Evolutionary conservation across 345 rosid genomes (phyloP), one percentile per base, ranked within the genome.

Genomic region (Populus simonii): DNA sequence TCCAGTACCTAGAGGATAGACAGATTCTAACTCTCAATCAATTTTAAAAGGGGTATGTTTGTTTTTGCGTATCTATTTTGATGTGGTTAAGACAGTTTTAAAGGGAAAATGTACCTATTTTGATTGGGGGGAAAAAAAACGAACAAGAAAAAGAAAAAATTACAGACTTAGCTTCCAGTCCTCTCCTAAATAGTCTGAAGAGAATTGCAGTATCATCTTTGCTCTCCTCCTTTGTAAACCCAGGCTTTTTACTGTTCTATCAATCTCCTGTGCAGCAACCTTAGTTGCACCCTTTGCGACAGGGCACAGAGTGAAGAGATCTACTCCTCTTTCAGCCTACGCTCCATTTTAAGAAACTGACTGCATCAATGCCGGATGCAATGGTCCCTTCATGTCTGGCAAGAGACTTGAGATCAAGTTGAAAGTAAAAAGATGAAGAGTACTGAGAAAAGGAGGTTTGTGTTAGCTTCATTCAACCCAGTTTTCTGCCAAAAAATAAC

Each of bases 211-310:
- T 4, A 0, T 33, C 35, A 0, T 85, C 20, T 57, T 69, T 27
- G 96, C 83, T 82, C 95, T 84, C 86, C 90, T 91, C 79, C 41
- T 89, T 18, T 88, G 90, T 55, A 90, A 43, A 51, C 97, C 92
- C 59, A 93, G 89, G 72, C 83, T 62, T 75, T 76, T 68, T 77
- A 92, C 92, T 23, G 85, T 53, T 23, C 80, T 80, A 81, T 88
- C 89, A 53, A 92, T 85, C 72, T 85, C 87, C 55, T 68, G 80
- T 7, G 71, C 68, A 36, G 79, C 74, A 76, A 83, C 89, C 76
- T 85, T 80, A 1, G 87, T 80, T 27, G 97, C 92, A 66, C 82
- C 83, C 77, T 80, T 87, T 39, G 98, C 97, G 85, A 89, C 81
- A 4, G 94, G 94, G 79, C 93, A 92, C 69, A 87, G 63, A 27